A percentile compares a stretch with the other conserved stretches of the same genome.
phyloP scores from a whole-genome alignment of 805 yeast genomes.

The Maudiozyma saulgeensis region DNA sequence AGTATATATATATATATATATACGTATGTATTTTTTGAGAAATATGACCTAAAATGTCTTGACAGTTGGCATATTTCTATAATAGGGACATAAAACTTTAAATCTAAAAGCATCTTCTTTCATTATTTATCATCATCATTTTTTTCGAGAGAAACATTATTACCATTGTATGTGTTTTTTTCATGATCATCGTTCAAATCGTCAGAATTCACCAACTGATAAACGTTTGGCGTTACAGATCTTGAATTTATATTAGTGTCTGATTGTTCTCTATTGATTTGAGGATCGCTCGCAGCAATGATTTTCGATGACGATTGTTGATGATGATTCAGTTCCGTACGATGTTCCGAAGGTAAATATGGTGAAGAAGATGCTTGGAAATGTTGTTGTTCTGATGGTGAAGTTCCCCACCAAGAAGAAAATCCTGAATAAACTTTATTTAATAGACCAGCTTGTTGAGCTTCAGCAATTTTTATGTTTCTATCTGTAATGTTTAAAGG shows the following conservation, averaged over 20 bases:
- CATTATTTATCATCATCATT: slow-evolving; percentile 9
- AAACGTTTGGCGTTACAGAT: slow-evolving; percentile 26
- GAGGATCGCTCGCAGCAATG: background rate
- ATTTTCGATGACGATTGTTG: background rate
- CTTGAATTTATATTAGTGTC: slow-evolving; percentile 22
- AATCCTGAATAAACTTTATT: slow-evolving; percentile 28
- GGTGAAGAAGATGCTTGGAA: background rate
- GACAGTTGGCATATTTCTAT: no score
- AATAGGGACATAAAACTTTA: background rate
- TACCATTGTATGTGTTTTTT: slow-evolving; percentile 48
- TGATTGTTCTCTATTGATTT: slow-evolving; percentile 3
- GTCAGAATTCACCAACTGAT: slow-evolving; percentile 21
- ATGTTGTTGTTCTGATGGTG: background rate
- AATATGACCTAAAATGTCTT: no score
- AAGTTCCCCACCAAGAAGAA: slow-evolving; percentile 27
- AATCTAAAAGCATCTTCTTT: background rate
- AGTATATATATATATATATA: no score
- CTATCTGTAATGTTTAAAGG: slow-evolving; percentile 35
- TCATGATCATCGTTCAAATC: slow-evolving; percentile 27
- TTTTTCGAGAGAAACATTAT: slow-evolving; percentile 38
- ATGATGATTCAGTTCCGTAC: background rate
- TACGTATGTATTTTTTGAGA: no score
- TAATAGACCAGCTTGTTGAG: slow-evolving; percentile 24
- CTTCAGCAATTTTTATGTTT: slow-evolving; percentile 21
- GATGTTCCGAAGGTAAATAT: background rate